phyloP scores from a whole-genome alignment of 768 basidiomycete genomes.

The Tubosaeta sp. region DNA sequence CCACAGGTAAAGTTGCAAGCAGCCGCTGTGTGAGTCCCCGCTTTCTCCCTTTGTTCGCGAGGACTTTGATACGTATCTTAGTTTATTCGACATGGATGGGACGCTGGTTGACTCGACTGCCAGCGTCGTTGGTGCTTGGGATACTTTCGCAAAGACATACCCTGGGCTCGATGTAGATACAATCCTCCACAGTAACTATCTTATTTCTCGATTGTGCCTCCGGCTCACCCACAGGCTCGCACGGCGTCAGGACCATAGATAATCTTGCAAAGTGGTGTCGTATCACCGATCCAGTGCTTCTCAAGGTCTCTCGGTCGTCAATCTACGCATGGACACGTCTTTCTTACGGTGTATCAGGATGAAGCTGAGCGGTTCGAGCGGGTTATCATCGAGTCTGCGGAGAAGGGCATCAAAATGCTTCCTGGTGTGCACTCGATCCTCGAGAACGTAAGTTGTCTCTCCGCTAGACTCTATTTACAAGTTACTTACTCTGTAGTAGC shows the following conservation, averaged over 20 bases:
- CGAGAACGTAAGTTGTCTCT: constrained; percentile 39
- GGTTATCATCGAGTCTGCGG: constrained; percentile 65
- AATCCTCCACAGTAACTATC: constrained; percentile 57
- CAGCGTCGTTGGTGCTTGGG: constrained; percentile 82
- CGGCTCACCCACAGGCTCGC: constrained; percentile 46
- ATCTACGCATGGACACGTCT: background rate
- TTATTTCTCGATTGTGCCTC: background rate
- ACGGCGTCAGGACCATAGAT: constrained; percentile 82
- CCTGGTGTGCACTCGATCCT: constrained; percentile 68
- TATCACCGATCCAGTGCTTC: constrained; percentile 59
- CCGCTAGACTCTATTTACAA: background rate
- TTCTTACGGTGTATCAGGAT: constrained; percentile 35
- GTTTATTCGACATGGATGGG: constrained; percentile 82
- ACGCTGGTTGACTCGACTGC: constrained; percentile 80
- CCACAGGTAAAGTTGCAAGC: constrained; percentile 33
- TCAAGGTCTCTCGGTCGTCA: constrained; percentile 47
- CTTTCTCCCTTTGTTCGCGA: background rate
- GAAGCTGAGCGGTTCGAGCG: constrained; percentile 78
- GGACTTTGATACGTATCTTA: constrained; percentile 19
- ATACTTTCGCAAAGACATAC: constrained; percentile 67
- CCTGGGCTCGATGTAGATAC: constrained; percentile 55
- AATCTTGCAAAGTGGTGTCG: constrained; percentile 72
- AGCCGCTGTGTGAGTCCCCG: constrained; percentile 36
- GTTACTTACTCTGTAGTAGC: constrained; percentile 19
- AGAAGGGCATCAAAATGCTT: constrained; percentile 59